Base-by-base conservation (phyloP, 2,329 filamentous ascomycete species). In the Alternaria angustiovoidea region DNA sequence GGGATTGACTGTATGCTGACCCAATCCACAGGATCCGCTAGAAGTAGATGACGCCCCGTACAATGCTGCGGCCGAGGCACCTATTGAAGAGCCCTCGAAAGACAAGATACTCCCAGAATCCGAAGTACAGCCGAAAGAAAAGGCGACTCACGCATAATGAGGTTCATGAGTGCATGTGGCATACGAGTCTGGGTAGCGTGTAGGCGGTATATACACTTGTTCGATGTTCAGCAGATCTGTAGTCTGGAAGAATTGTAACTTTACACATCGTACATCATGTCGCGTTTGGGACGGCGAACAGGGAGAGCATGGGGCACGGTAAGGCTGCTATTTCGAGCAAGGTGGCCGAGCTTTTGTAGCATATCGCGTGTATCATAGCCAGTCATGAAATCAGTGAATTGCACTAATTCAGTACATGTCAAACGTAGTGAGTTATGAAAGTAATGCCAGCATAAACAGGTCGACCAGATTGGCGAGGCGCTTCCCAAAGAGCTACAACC, bases 401-500 rank as follows among this genome's bases (percentile, higher is more conserved):
- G 57, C 57, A 59, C 57, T 59, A 59, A 52, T n/a, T 30, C 16
- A 56, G 57, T 39, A 43, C 56, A 56, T 41, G 32, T 46, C 32
- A 59, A 59, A 51, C 41, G 57, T 47, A 47, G 44, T 22, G 39
- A 60, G 57, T 60, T 60, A 57, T 60, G 57, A 60, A 60, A 60
- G 57, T 60, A 57, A 41, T 60, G 53, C 53, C 38, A 51, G 57
- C 57, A 60, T 56, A 60, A 51, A 57, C 53, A 57, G 9, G 44
- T 47, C 52, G 57, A 57, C 57, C 52, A 60, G 44, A 63, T 60
- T 65, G 63, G 63, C 65, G 69, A 73, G 67, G 68, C 73, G 57
- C 57, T 60, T 60, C 57, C 57, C 53, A 64, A 65, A 69, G 61
- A 74, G 72, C 73, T 75, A 66, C 68, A 64, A 60, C 68, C 64